Conservation (phyloP, 176 grass and related monocot species). For the Chrysopogon serrulatus region DNA sequence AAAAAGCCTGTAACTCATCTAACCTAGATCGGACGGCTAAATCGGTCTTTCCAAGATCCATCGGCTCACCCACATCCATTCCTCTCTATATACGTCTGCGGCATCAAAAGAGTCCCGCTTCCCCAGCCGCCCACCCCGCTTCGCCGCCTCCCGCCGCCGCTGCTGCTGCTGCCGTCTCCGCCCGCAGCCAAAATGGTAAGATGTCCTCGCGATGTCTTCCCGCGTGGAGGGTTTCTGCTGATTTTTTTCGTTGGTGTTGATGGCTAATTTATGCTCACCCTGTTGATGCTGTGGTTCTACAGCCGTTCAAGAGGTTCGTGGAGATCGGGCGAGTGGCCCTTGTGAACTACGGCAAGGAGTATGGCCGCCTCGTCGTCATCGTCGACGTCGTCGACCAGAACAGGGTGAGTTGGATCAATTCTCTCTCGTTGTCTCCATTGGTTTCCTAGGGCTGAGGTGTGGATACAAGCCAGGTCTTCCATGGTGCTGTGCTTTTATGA, state of each 20-base stretch:
- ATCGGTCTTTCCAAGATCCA: not conserved
- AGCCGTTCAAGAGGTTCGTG: conserved; percentile 88
- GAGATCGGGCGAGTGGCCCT: conserved; percentile 89
- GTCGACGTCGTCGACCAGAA: conserved; percentile 86
- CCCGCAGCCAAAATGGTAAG: conserved; percentile 52
- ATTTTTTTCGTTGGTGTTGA: not conserved
- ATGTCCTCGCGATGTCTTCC: not conserved
- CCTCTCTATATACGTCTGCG: conserved; percentile 4
- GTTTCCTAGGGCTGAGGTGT: not conserved
- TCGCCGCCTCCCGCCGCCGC: not conserved
- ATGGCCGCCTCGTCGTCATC: conserved; percentile 82
- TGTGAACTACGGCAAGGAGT: conserved; percentile 90
- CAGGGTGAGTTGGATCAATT: conserved; percentile 33
- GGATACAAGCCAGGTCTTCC: no score
- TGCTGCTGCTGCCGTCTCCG: conserved; percentile 10
- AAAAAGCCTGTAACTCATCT: not conserved
- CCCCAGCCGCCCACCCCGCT: not conserved
- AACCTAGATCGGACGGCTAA: conserved; percentile 45
- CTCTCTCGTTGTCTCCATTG: not conserved
- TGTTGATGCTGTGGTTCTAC: not conserved
- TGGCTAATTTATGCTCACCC: not conserved
- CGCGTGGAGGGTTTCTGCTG: not conserved
- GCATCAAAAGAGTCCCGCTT: not conserved
- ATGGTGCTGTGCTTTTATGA: no score
- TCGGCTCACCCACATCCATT: not conserved